Evolutionary conservation across 345 rosid species (phyloP), one percentile per base, ranked within the genome.

Genomic region (Populus tremula): DNA sequence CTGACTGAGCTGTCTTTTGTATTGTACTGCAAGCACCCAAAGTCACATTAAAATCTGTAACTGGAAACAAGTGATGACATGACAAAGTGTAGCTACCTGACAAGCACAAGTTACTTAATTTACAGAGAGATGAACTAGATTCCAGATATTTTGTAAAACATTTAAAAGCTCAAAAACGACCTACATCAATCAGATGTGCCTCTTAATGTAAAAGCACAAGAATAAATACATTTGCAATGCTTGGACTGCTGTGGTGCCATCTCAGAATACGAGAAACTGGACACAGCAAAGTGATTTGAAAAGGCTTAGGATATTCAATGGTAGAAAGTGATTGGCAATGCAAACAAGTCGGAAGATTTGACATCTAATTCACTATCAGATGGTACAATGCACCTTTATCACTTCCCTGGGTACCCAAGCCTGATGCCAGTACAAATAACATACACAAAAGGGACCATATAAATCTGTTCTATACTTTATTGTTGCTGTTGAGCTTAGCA

Each of bases 1-100:
- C 80, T 88, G 73, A 93, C 99, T 3, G 97, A 93, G 84, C 93
- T 91, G 82, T 93, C 97, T 87, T 93, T 96, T 62, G 92, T 89
- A 82, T 96, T 96, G 82, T 90, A 94, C 98, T 94, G 89, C 82
- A 86, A 78, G 59, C 56, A 77, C n/a, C 63, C 0, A 79, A 35
- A 49, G 68, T 35, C 54, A 70, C 43, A 62, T 29, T 9, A 56
- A 78, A 54, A 53, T 70, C 56, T 36, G 54, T 31, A 39, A 41
- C 53, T 62, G 70, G 50, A 36, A 74, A 11, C 39, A 76, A 71
- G 68, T 81, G 8, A 41, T 33, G 62, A 18, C 39, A 36, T 35
- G 20, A 76, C 43, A 1, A n/a, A 12, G 38, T 77, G 29, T 33
- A 62, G 69, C 63, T 41, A 8, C 36, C 62, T 59, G 63, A 59